Evolutionary conservation across 106 monocot species (phyloP).

Genomic region (Apostasia ramifera): DNA sequence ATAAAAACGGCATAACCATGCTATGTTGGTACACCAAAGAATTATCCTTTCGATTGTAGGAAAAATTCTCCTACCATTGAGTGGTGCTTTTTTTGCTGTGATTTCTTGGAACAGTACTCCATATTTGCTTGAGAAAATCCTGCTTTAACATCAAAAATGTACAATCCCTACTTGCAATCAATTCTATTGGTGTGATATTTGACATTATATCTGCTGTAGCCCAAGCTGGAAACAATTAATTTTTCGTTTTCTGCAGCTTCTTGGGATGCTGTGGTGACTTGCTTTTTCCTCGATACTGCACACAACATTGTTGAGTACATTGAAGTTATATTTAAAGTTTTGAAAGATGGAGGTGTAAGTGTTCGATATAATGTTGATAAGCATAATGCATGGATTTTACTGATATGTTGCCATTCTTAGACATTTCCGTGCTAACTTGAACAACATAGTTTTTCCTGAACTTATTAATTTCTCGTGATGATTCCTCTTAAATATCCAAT

Average conservation of each 20-base stretch:
- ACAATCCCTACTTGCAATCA: too few species aligned
- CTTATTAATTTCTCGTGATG: background rate
- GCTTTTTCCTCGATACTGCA: conserved; percentile 96
- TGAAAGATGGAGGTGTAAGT: conserved; percentile 92
- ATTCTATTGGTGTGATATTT: too few species aligned
- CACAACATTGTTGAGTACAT: conserved; percentile 98
- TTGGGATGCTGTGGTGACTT: conserved; percentile 97
- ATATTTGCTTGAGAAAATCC: too few species aligned
- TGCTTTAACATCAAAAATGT: too few species aligned
- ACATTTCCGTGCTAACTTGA: background rate
- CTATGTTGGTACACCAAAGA: background rate
- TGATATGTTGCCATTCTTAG: background rate
- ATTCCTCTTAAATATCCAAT: conserved; percentile 4
- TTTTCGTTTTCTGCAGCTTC: conserved; percentile 35
- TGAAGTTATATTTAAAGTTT: conserved; percentile 83
- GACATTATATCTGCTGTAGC: too few species aligned
- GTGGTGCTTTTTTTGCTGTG: too few species aligned
- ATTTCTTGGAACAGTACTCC: too few species aligned
- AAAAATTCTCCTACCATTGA: background rate
- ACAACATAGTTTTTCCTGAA: background rate
- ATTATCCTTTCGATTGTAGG: background rate
- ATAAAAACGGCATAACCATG: background rate
- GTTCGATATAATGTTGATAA: conserved; percentile 1
- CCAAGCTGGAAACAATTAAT: background rate
- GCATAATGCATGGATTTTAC: background rate